Conservation (phyloP, 2,329 filamentous ascomycete genomes). For the Zymoseptoria ardabiliae region DNA sequence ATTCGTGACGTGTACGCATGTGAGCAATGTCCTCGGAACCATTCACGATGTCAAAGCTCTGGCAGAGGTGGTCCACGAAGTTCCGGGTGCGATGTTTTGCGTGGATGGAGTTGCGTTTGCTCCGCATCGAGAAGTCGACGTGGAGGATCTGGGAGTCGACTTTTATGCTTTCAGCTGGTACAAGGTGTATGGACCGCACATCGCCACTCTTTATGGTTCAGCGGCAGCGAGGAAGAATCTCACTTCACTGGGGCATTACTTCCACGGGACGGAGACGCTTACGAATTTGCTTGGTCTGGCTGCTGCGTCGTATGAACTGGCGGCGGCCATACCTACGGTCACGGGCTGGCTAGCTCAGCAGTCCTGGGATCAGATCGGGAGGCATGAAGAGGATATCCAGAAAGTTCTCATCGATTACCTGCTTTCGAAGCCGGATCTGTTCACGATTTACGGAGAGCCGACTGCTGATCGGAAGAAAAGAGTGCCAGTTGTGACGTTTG, state of each 20-base stretch:
- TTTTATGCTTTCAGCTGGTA: constrained; percentile 78
- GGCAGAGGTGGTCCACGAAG: constrained; percentile 44
- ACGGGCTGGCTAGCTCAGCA: constrained; percentile 44
- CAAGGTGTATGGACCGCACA: constrained; percentile 72
- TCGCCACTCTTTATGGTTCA: constrained; percentile 63
- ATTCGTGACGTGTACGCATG: constrained; percentile 66
- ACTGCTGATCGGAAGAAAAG: constrained; percentile 42
- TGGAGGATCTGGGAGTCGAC: constrained; percentile 61
- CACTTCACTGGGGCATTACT: constrained; percentile 57
- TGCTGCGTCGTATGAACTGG: constrained; percentile 63
- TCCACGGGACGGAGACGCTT: constrained; percentile 53
- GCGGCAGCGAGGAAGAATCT: constrained; percentile 49
- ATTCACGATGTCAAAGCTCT: constrained; percentile 58
- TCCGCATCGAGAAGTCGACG: constrained; percentile 63
- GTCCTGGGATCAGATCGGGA: constrained; percentile 46
- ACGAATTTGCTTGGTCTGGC: constrained; percentile 63
- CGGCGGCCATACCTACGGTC: constrained; percentile 55
- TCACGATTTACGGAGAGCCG: constrained; percentile 52
- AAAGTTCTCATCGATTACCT: constrained; percentile 54
- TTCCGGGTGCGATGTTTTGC: constrained; percentile 54
- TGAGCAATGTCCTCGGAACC: constrained; percentile 65
- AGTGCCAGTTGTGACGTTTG: constrained; percentile 62
- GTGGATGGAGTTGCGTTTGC: constrained; percentile 74
- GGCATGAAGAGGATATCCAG: constrained; percentile 57
- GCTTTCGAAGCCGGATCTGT: constrained; percentile 42